These are phyloP conservation scores for Claviceps arundinis DNA, from an alignment of 2,329 filamentous ascomycete genomes.

Conservation along the genomic window DNA sequence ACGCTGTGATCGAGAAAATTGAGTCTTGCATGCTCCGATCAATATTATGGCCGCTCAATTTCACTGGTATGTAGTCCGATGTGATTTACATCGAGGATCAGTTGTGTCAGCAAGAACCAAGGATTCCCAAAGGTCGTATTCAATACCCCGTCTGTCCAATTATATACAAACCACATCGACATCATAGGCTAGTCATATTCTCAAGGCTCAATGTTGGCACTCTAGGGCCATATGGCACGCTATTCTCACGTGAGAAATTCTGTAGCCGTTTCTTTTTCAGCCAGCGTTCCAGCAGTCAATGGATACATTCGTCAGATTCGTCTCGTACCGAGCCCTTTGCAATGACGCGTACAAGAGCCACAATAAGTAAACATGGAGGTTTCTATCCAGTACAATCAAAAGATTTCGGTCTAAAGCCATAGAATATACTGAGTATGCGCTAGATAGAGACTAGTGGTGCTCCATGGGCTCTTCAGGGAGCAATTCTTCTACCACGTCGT, in stretches of 20 bases:
- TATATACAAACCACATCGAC: not conserved
- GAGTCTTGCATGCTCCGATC: not conserved
- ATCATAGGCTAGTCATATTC: not conserved
- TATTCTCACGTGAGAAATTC: not conserved
- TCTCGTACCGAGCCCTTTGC: not conserved
- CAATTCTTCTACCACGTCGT: constrained; percentile 46
- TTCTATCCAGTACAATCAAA: not conserved
- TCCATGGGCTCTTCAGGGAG: constrained; percentile 77
- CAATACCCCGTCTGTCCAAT: not conserved
- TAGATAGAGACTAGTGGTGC: constrained; percentile 30
- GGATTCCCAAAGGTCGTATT: no score
- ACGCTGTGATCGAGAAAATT: not conserved
- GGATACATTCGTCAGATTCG: not conserved
- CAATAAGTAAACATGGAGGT: not conserved
- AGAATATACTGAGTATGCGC: not conserved
- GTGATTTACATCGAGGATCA: not conserved
- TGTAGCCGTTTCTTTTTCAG: no score
- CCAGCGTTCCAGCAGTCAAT: not conserved
- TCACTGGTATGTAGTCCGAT: not conserved
- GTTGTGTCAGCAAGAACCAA: not conserved
- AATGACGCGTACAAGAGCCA: not conserved
- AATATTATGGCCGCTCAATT: not conserved
- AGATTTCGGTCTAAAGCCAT: no score
- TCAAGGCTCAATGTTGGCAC: not conserved
- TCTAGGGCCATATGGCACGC: not conserved